Conservation (phyloP, 495 filamentous ascomycete genomes). For the Lichenothelia convexa region DNA sequence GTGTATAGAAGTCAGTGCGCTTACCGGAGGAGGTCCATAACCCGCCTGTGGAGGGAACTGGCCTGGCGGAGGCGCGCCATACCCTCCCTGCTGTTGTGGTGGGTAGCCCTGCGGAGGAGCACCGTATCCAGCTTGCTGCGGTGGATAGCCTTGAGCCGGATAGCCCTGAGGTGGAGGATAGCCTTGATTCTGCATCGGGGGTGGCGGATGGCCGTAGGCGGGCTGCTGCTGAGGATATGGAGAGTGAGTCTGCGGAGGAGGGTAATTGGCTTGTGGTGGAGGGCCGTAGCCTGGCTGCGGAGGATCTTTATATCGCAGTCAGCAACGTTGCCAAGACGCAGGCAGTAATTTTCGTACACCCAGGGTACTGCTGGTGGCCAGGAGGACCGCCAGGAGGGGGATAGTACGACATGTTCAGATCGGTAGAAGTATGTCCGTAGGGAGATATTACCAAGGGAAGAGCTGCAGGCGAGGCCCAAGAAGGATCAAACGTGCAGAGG, state of each 20-base stretch:
- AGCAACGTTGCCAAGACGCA: background rate
- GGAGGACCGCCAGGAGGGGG: background rate
- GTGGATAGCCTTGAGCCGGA: slow-evolving; percentile 12
- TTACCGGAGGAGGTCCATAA: slow-evolving; percentile 2
- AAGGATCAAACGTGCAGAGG: no score
- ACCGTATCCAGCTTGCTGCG: background rate
- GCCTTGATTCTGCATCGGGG: slow-evolving; percentile 8
- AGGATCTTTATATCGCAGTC: background rate
- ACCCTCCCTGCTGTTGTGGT: slow-evolving; percentile 2
- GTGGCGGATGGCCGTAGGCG: slow-evolving; percentile 20
- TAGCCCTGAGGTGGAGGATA: slow-evolving; percentile 13
- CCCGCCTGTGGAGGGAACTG: slow-evolving; percentile 22
- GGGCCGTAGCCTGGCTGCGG: background rate
- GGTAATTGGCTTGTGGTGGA: background rate
- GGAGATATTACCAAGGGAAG: no score
- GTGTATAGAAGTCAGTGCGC: slow-evolving; percentile 4
- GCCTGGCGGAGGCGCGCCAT: slow-evolving; percentile 14
- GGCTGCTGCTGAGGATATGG: slow-evolving; percentile 18
- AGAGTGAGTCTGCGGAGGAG: slow-evolving; percentile 9
- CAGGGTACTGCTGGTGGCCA: background rate
- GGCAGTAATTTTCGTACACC: background rate
- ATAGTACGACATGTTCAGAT: background rate
- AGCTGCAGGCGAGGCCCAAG: no score
- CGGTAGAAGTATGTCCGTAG: no score
- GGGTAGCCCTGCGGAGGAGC: slow-evolving; percentile 4